A percentile compares a stretch with the other conserved stretches of the same genome.
phyloP scores from a whole-genome alignment of 805 yeast genomes.

The Hemisphaericaspora nanyangensis region DNA sequence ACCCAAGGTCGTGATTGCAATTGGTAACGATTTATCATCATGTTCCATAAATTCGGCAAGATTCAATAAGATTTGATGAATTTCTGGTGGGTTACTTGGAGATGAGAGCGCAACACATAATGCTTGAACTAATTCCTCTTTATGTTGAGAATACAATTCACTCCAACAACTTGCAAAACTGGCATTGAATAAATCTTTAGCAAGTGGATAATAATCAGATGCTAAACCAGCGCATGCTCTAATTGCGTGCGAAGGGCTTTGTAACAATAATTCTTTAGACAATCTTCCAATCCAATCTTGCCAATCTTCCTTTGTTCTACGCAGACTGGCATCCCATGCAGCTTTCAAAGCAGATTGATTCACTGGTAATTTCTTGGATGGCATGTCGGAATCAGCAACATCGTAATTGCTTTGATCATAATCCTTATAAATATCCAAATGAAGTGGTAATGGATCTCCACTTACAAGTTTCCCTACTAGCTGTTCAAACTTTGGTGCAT shows the following conservation, averaged over 20 bases:
- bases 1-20: slow-evolving; percentile 84
- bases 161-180: slow-evolving; percentile 96
- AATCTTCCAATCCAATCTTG: slow-evolving; percentile 92
- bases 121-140: slow-evolving; percentile 82
- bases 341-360: slow-evolving; percentile 61
- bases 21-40: slow-evolving; percentile 90
- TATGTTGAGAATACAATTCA: slow-evolving; percentile 82
- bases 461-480: slow-evolving; percentile 72
- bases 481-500: slow-evolving; percentile 74
- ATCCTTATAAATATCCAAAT: slow-evolving; percentile 65
- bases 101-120: slow-evolving; percentile 85
- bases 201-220: slow-evolving; percentile 79
- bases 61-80: slow-evolving; percentile 82
- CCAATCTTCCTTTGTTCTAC: slow-evolving; percentile 94
- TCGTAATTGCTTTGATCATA: slow-evolving; percentile 45
- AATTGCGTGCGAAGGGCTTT: slow-evolving; percentile 91
- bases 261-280: slow-evolving; percentile 80
- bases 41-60: slow-evolving; percentile 97
- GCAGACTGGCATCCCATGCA: slow-evolving; percentile 89
- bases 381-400: slow-evolving; percentile 59
- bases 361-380: slow-evolving; percentile 70
- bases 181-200: slow-evolving; percentile 87
- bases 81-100: slow-evolving; percentile 92
- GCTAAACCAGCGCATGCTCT: slow-evolving; percentile 92
- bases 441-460: slow-evolving; percentile 84